Conservation (phyloP, 169 alveolate species). For the Eimeria acervulina region DNA sequence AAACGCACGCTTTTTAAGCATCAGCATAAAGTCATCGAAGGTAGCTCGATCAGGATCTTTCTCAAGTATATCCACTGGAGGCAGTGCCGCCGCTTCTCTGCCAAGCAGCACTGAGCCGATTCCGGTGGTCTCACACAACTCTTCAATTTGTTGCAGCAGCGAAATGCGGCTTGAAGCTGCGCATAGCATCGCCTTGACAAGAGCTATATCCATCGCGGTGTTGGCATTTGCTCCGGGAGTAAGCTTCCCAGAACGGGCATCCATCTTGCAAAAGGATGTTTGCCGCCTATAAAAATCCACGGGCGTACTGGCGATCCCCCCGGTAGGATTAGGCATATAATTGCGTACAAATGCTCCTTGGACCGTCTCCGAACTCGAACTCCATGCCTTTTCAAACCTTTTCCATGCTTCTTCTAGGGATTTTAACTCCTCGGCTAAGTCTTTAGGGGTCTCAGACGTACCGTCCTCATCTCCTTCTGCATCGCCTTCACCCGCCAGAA, state of each 20-base stretch:
- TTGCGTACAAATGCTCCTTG: not conserved
- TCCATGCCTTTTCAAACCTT: not conserved
- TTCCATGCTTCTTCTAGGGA: not conserved
- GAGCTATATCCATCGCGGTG: not conserved
- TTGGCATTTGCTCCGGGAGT: not conserved
- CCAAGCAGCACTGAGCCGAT: constrained; percentile 55
- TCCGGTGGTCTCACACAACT: not conserved
- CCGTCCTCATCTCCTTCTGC: not conserved
- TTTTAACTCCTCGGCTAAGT: not conserved
- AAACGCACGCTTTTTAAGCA: not conserved
- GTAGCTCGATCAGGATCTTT: not conserved
- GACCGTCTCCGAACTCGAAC: not conserved
- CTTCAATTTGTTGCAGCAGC: not conserved
- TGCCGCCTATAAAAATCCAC: not conserved
- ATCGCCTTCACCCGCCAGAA: not conserved
- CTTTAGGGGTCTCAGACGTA: not conserved
- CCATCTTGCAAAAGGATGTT: not conserved
- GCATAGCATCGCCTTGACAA: not conserved
- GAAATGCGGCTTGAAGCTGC: constrained; percentile 17
- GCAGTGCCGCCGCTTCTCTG: constrained; percentile 26
- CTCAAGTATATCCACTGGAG: not conserved
- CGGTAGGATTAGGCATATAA: not conserved
- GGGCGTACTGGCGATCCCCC: not conserved
- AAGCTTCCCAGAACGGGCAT: not conserved
- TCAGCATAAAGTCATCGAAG: constrained; percentile 14